Evolutionary conservation across 2,329 filamentous ascomycete genomes (phyloP).

Genomic region (Fusarium mexicanum): DNA sequence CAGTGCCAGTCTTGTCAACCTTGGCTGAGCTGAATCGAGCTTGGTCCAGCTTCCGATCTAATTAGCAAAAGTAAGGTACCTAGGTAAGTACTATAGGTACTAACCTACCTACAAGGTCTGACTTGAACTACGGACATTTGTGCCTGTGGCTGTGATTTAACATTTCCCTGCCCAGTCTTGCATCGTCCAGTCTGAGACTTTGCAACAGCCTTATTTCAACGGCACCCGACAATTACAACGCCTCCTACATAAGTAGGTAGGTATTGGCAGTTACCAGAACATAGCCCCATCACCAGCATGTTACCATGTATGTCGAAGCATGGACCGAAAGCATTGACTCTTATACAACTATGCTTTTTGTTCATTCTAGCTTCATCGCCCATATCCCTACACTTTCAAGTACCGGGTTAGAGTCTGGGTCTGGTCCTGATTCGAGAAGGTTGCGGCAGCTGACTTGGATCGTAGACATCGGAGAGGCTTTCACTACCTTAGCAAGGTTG

Average conservation of each 20-base stretch:
- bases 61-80: neutral
- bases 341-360: neutral
- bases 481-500: neutral
- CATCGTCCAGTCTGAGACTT: constrained; percentile 7
- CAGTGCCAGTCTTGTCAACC: neutral
- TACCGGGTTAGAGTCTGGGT: neutral
- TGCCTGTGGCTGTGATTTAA: neutral
- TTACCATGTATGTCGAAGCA: neutral
- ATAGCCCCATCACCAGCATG: neutral
- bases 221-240: neutral
- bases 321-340: neutral
- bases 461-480: neutral
- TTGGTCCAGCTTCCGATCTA: neutral
- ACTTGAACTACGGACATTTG: neutral
- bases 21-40: constrained; percentile 18
- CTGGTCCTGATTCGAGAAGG: neutral
- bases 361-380: neutral
- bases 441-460: constrained; percentile 15
- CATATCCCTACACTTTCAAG: neutral
- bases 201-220: constrained; percentile 27
- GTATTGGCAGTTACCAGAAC: neutral
- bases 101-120: neutral
- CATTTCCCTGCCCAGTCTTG: neutral
- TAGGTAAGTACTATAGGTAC: neutral
- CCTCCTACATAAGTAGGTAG: neutral